phyloP scores from a whole-genome alignment of 352 stramenopile species.

The Pythium scleroteichum region DNA sequence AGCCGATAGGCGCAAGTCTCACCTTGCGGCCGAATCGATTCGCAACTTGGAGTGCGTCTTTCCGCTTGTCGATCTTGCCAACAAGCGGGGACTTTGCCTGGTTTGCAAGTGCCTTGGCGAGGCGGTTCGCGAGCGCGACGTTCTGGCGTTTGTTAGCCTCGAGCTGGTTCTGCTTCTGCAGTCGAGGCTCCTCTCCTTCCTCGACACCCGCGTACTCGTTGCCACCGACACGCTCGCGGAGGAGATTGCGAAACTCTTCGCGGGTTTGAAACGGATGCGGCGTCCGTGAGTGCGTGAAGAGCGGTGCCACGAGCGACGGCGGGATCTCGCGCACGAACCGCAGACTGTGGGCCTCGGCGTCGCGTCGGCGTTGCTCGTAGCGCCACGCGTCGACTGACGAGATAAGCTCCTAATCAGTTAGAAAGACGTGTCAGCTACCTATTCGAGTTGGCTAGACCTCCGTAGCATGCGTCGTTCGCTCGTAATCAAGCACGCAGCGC shows the following conservation, averaged over 20 bases:
- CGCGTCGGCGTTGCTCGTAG: conserved; percentile 48
- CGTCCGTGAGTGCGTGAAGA: conserved; percentile 6
- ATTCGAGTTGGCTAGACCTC: background rate
- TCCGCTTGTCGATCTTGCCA: conserved; percentile 32
- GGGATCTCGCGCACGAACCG: conserved; percentile 45
- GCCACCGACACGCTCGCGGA: conserved; percentile 39
- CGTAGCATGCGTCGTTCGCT: background rate
- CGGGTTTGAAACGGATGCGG: conserved; percentile 34
- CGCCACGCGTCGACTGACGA: conserved; percentile 43
- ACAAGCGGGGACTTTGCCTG: conserved; percentile 9
- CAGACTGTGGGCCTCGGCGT: conserved; percentile 53
- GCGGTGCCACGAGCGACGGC: conserved; percentile 36
- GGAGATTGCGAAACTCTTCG: conserved; percentile 36
- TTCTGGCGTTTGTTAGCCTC: conserved; percentile 38
- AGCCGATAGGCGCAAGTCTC: background rate
- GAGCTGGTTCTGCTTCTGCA: conserved; percentile 37
- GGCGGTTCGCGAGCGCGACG: conserved; percentile 31
- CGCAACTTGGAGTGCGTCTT: conserved; percentile 16
- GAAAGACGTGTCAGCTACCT: background rate
- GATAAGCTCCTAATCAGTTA: conserved; percentile 38
- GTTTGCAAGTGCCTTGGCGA: conserved; percentile 37
- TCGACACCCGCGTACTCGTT: conserved; percentile 45
- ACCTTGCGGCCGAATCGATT: conserved; percentile 28
- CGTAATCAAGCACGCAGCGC: background rate
- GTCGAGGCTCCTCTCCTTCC: background rate